Evolutionary conservation across 140 eudicot species (phyloP).

Genomic region (Senecio squalidus): DNA sequence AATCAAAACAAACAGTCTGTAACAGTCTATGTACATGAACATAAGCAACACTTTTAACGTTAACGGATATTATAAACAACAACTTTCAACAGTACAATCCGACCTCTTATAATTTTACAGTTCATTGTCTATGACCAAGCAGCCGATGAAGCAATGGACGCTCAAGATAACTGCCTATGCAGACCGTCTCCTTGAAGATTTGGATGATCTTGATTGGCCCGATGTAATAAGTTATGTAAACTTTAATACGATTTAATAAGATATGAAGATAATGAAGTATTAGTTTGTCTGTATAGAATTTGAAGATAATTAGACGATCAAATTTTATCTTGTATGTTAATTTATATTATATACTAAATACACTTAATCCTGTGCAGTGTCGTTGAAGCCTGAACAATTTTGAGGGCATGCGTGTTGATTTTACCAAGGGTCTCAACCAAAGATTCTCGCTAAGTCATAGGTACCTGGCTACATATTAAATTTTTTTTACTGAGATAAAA

Average conservation of each 20-base stretch:
- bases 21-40: no score
- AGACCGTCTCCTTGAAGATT: slow-evolving; percentile 92
- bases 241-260: no score
- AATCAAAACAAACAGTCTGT: no score
- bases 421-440: slow-evolving; percentile 70
- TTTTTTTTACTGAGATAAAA: neutral
- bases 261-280: no score
- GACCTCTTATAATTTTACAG: slow-evolving; percentile 87
- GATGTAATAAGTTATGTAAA: no score
- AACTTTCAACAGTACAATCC: no score
- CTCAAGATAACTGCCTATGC: slow-evolving; percentile 94
- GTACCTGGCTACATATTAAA: slow-evolving; percentile 18
- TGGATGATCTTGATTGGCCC: slow-evolving; percentile 99
- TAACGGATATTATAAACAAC: no score
- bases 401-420: slow-evolving; percentile 94
- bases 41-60: no score
- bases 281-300: no score
- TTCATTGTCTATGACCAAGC: slow-evolving; percentile 85
- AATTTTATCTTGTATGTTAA: neutral
- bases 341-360: neutral
- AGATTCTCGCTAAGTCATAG: slow-evolving; percentile 83
- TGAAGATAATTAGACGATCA: neutral
- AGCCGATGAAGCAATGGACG: slow-evolving; percentile 99
- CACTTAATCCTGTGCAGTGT: slow-evolving; percentile 43
- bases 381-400: slow-evolving; percentile 84